Base-by-base conservation (phyloP, 2,329 filamentous ascomycete species). In the Fusarium pseudoanthophilum region DNA sequence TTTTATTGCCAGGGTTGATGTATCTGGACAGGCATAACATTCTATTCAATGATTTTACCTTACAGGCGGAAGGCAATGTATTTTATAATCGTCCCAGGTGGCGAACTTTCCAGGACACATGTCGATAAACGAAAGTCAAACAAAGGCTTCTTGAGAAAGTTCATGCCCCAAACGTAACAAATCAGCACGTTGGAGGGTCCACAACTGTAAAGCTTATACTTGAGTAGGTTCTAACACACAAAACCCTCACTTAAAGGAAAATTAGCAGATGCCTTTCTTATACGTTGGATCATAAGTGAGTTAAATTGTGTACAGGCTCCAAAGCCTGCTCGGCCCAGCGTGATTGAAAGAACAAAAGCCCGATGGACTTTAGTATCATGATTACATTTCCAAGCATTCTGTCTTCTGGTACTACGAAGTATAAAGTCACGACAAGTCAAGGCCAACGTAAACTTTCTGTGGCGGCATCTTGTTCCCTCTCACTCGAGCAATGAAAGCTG, bases 221-320 rank as follows among this genome's bases (percentile, higher is more conserved):
- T 20, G 18, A 8, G 4, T 15, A 52, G 9, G 7, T 15, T 52
- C 24, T 11, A 18, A 18, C 11, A 36, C 4, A 24, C 30, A 24
- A n/a, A 24, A 20, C 11, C 3, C 3, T 21, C 4, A 26, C 4
- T 26, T 0, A 0, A n/a, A 49, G 5, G 7, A 15, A 20, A 52
- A 5, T 6, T 4, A 24, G 16, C 11, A 24, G 13, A 11, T 20
- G 3, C 15, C 2, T 11, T 26, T 52, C 49, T 34, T 36, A 7
- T 32, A 9, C 16, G 21, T 24, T 4, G 3, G 7, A 24, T 51
- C 7, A 7, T 18, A 34, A 34, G 30, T 26, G 9, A 34, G 30
- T 15, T n/a, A 26, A 26, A 34, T 24, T n/a, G 13, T 26, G 6
- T 52, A 14, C 13, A 26, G 9, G 16, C 21, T 20, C 9, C n/a